Evolutionary conservation across 768 basidiomycete species (phyloP).

Genomic region (Boletus bicolor): DNA sequence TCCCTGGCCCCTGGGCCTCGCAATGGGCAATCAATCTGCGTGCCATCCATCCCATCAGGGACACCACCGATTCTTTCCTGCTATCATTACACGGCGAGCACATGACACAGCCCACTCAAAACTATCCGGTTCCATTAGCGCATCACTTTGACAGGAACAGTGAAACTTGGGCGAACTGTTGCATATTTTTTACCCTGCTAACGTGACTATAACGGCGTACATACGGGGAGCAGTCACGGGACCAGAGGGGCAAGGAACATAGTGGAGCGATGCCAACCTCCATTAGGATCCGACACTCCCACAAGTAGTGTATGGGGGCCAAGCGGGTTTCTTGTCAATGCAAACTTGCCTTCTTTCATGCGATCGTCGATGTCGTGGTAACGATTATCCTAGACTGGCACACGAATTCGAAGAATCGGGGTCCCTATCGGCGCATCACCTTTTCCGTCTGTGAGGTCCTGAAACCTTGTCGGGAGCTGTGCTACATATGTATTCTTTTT

Average conservation of each 20-base stretch:
- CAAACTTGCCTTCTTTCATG: neutral
- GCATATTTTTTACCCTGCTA: neutral
- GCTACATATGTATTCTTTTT: neutral
- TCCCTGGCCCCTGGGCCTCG: neutral
- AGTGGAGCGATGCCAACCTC: neutral
- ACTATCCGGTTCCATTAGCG: neutral
- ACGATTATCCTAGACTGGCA: neutral
- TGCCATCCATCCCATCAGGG: neutral
- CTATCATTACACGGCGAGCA: neutral
- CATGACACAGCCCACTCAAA: neutral
- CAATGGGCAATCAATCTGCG: neutral
- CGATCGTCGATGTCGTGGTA: slow-evolving; percentile 2
- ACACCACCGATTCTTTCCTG: neutral
- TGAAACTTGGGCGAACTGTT: neutral
- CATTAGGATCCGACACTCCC: neutral
- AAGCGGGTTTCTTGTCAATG: neutral
- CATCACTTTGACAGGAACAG: slow-evolving; percentile 1
- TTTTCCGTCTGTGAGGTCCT: neutral
- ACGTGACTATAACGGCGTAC: slow-evolving; percentile 19
- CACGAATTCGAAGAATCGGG: neutral
- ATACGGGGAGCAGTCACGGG: neutral
- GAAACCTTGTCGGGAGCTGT: neutral
- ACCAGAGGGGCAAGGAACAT: slow-evolving; percentile 2
- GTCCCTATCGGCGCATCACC: neutral
- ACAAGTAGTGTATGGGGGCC: neutral